A percentile compares a stretch with the other conserved stretches of the same genome.
These are phyloP conservation scores for Haplographium delicatum DNA, from an alignment of 495 filamentous ascomycete genomes.

Conservation along the genomic window DNA sequence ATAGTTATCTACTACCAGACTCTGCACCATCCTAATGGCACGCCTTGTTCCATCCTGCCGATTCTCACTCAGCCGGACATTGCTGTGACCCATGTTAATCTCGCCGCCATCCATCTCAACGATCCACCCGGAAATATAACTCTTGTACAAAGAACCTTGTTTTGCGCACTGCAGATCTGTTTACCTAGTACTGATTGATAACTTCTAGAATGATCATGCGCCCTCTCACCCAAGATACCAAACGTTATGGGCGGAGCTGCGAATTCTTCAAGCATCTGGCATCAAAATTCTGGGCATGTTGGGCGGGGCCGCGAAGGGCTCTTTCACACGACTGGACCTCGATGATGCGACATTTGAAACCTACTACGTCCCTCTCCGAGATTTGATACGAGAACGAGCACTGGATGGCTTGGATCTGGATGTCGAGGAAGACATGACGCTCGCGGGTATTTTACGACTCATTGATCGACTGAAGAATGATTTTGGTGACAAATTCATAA, in stretches of 20 bases:
- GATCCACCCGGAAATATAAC: constrained; percentile 49
- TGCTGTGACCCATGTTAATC: constrained; percentile 63
- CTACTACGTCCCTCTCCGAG: constrained; percentile 60
- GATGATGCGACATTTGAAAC: constrained; percentile 49
- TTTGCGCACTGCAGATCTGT: constrained; percentile 29
- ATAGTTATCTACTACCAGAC: constrained; percentile 73
- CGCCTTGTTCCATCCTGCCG: constrained; percentile 64
- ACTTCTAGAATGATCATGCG: constrained; percentile 59
- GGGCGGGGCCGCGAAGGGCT: constrained; percentile 70
- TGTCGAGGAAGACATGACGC: constrained; percentile 73
- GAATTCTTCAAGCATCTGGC: constrained; percentile 55
- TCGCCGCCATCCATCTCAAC: constrained; percentile 80
- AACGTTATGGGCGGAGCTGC: constrained; percentile 65
- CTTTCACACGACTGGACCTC: constrained; percentile 60
- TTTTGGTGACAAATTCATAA: constrained; percentile 63
- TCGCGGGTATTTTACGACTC: constrained; percentile 61
- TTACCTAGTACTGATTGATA: not conserved
- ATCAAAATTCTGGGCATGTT: constrained; percentile 78
- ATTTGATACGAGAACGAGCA: constrained; percentile 48
- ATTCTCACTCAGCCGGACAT: constrained; percentile 51
- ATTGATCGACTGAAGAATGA: constrained; percentile 68
- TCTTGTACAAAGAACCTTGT: too few relatives aligned
- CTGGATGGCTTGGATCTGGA: constrained; percentile 78
- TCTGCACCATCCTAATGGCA: constrained; percentile 50
- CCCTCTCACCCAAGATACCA: constrained; percentile 51